Evolutionary conservation across 257 asterid species (phyloP).

Genomic region (Ilex asprella): DNA sequence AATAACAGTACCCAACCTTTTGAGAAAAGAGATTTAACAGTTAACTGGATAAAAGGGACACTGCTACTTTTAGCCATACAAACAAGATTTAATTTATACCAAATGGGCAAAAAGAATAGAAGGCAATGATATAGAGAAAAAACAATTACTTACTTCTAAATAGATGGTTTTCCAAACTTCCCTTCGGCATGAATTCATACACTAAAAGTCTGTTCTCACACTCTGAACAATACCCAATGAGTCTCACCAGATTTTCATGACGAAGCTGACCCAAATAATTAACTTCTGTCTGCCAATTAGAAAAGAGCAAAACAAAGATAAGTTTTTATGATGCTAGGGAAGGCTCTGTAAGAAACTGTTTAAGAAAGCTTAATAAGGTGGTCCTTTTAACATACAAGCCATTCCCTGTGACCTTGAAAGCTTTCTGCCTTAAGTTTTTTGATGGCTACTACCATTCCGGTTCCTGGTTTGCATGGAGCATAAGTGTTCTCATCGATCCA

Average conservation of each 20-base stretch:
- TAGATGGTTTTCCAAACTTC: constrained; percentile 75
- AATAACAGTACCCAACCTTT: too few relatives aligned
- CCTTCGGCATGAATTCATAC: constrained; percentile 66
- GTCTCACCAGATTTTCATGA: constrained; percentile 62
- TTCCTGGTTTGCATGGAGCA: constrained; percentile 48
- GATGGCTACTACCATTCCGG: constrained; percentile 67
- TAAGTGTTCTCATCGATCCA: constrained; percentile 55
- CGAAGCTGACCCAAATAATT: constrained; percentile 54
- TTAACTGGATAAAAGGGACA: too few relatives aligned
- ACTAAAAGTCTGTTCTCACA: constrained; percentile 52
- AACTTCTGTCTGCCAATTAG: constrained; percentile 49
- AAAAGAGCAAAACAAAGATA: neutral
- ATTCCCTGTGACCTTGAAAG: constrained; percentile 72
- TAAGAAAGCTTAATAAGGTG: neutral
- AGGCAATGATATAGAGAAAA: neutral
- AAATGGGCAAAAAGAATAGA: neutral
- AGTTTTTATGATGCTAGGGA: neutral
- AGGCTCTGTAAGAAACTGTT: neutral
- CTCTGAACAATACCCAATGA: constrained; percentile 69
- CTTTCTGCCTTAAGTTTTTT: constrained; percentile 54
- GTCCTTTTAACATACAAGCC: constrained; percentile 50
- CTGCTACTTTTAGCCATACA: too few relatives aligned
- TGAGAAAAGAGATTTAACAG: too few relatives aligned
- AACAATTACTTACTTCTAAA: constrained; percentile 40
- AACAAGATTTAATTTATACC: too few relatives aligned